phyloP scores from a whole-genome alignment of 441 rosid genomes.

The Euphorbia celastroides region DNA sequence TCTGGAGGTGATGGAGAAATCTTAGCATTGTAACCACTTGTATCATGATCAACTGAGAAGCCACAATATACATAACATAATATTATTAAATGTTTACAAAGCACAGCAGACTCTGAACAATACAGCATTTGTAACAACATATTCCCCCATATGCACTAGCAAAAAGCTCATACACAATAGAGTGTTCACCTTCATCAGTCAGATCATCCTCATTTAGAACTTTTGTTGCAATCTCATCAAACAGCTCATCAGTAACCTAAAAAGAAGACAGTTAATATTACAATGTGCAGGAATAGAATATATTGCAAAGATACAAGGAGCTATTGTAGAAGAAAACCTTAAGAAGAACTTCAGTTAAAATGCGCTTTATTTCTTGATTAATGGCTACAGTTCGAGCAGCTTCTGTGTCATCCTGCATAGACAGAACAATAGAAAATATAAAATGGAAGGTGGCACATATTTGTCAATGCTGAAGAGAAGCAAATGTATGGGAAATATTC shows the following conservation, averaged over 20 bases:
- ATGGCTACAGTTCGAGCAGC: constrained; percentile 65
- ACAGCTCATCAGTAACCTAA: constrained; percentile 90
- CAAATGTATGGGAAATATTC: not conserved
- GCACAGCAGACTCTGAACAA: constrained; percentile 5
- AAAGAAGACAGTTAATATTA: constrained; percentile 25
- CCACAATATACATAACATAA: constrained; percentile 13
- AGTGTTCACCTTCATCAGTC: constrained; percentile 47
- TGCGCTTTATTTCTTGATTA: constrained; percentile 90
- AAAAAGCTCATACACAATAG: constrained; percentile 10
- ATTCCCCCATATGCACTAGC: constrained; percentile 10
- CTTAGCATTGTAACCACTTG: constrained; percentile 30
- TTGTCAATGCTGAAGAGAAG: constrained; percentile 8
- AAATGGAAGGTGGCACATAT: not conserved
- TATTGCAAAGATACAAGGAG: not conserved
- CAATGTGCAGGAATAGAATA: constrained; percentile 5
- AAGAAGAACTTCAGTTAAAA: constrained; percentile 91
- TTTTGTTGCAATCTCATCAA: constrained; percentile 90
- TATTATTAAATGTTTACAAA: not conserved
- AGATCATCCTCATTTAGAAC: constrained; percentile 75
- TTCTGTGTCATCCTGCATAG: constrained; percentile 72
- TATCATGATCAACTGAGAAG: constrained; percentile 36
- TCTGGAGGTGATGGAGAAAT: constrained; percentile 31
- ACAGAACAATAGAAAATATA: constrained; percentile 19
- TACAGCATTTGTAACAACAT: constrained; percentile 18
- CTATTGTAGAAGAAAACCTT: constrained; percentile 52